Base-by-base conservation (phyloP, 2,329 filamentous ascomycete species). In the Fusarium haematococcum region DNA sequence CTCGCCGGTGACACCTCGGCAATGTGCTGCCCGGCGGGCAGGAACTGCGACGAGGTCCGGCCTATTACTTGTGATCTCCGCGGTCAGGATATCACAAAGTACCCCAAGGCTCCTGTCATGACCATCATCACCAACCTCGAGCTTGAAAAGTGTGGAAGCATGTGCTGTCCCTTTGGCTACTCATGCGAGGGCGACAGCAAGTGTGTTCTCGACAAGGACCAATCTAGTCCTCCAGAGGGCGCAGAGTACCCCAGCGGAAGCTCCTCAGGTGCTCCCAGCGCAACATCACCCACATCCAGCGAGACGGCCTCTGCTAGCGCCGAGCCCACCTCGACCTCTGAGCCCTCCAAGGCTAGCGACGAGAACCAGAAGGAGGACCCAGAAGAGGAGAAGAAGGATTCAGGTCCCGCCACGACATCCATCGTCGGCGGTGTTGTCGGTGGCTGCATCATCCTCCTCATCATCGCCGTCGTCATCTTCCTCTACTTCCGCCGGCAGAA, bases 131-230 rank as follows among this genome's bases (percentile, higher is more conserved):
- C 93, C 33, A 85, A 86, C 20, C 85, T 88, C 11, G 83, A 85
- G 13, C 84, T 95, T 16, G 82, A 84, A 2, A 86, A 82, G 23
- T 95, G 93, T 76, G 91, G 88, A 16, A 80, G 77, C 20, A 81
- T 63, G 27, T 95, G 93, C 82, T 95, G 93, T 79, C 93, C 93
- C 0, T 91, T 92, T 81, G 93, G 93, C 4, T 95, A 92, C 82
- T 83, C 85, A 2, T 95, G 93, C 83, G 81, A 87, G 39, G 80
- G 79, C 62, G 54, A 33, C 16, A 83, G 83, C n/a, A 71, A 84
- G 70, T 95, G 93, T 76, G 79, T 85, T 13, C 85, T 83, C 75
- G 81, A 91, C 70, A 71, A 83, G 18, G 86, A 92, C 77, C 88
- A 92, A 77, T 80, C 81, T 10, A 71, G 79, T 35, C n/a, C 75